Percentiles rank a stretch among this genome's conserved stretches.
These are phyloP conservation scores for Hortiboletus flavorubellus DNA, from an alignment of 768 basidiomycete species.

Conservation along the genomic window DNA sequence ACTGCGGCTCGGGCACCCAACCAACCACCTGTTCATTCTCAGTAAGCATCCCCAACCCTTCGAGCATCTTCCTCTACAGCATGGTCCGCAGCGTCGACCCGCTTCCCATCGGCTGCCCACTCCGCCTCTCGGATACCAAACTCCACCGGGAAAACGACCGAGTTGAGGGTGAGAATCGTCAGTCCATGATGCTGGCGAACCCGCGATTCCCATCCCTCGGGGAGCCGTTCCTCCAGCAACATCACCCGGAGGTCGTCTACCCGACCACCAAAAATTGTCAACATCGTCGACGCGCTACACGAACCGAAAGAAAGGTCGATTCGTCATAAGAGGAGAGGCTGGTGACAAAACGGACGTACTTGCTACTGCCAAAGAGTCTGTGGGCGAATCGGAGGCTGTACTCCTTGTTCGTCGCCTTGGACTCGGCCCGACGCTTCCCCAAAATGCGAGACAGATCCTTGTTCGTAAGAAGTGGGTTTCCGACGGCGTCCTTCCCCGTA, in stretches of 20 bases:
- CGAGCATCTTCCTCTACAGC: neutral
- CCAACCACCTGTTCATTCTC: neutral
- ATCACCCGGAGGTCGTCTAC: conserved; percentile 50
- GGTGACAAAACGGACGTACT: conserved; percentile 42
- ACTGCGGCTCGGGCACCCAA: too few relatives aligned
- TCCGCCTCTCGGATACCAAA: conserved; percentile 11
- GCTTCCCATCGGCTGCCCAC: neutral
- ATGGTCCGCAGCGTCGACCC: neutral
- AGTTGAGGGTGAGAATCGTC: conserved; percentile 55
- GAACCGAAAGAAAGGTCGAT: neutral
- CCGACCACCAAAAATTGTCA: conserved; percentile 36
- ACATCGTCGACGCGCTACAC: conserved; percentile 55
- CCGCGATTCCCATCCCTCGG: conserved; percentile 65
- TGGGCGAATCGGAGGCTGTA: conserved; percentile 51
- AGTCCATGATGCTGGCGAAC: conserved; percentile 51
- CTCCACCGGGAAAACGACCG: neutral
- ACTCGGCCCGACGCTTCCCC: conserved; percentile 59
- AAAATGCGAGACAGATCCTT: conserved; percentile 57
- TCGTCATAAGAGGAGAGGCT: neutral
- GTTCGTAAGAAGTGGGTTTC: conserved; percentile 46
- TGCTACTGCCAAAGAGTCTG: conserved; percentile 61
- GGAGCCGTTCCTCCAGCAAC: conserved; percentile 63
- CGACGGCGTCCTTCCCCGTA: conserved; percentile 53
- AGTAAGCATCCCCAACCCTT: neutral
- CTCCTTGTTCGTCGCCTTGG: conserved; percentile 49